Evolutionary conservation across 1,139 yeast genomes (phyloP).

Genomic region (Yamadazyma kanchanaburiensis): DNA sequence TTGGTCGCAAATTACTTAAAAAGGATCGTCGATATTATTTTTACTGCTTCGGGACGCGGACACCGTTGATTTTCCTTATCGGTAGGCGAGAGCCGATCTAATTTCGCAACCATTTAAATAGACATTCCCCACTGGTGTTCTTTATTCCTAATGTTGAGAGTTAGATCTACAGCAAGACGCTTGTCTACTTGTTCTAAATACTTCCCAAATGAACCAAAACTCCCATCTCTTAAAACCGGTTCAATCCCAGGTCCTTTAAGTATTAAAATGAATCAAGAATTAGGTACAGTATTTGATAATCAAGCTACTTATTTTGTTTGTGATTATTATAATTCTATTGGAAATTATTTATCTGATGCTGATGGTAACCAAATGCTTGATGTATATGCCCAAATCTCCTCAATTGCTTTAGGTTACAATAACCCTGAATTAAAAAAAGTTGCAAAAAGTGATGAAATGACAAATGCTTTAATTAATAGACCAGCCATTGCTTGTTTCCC

Average conservation of each 20-base stretch:
- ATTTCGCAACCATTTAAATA: too few relatives aligned
- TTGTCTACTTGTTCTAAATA: conserved; percentile 15
- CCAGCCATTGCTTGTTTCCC: conserved; percentile 75
- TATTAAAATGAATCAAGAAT: conserved; percentile 39
- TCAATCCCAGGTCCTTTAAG: conserved; percentile 64
- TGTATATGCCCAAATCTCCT: conserved; percentile 65
- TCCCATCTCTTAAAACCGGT: conserved; percentile 45
- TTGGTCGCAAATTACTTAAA: neutral
- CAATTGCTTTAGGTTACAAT: conserved; percentile 68
- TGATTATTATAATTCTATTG: conserved; percentile 58
- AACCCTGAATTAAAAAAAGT: conserved; percentile 58
- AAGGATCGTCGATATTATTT: too few relatives aligned
- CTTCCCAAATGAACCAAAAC: conserved; percentile 52
- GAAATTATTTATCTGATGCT: conserved; percentile 65
- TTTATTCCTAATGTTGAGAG: too few relatives aligned
- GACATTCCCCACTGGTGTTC: too few relatives aligned
- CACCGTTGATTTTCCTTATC: too few relatives aligned
- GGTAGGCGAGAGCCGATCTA: too few relatives aligned
- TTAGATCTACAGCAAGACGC: conserved; percentile 1
- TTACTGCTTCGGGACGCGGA: too few relatives aligned
- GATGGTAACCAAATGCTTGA: conserved; percentile 63
- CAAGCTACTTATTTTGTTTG: conserved; percentile 62
- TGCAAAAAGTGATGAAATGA: conserved; percentile 60
- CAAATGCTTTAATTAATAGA: conserved; percentile 61
- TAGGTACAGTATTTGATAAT: conserved; percentile 57